A percentile compares a stretch with the other conserved stretches of the same genome.
Conservation (phyloP, 768 basidiomycete genomes). For the Suillus clintonianus region DNA sequence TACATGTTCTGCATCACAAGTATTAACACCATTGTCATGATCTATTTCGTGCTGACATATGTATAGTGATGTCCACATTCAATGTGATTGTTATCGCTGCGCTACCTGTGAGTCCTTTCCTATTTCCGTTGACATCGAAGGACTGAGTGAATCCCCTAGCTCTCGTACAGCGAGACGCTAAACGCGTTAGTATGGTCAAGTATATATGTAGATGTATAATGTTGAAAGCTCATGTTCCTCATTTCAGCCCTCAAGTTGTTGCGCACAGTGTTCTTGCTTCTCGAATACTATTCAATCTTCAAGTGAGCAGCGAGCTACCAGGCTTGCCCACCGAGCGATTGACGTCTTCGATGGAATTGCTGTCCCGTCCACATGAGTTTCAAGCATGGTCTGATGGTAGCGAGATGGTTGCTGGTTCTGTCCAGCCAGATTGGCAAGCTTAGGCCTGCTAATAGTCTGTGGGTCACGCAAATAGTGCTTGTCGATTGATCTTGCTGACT, state of each 20-base stretch:
- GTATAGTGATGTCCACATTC: not conserved
- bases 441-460: not conserved
- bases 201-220: not conserved
- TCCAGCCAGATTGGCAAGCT: not conserved
- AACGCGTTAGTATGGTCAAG: not conserved
- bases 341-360: not conserved
- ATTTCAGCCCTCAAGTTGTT: conserved; percentile 1
- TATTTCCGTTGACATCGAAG: not conserved
- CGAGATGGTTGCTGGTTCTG: no score
- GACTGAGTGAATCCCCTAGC: not conserved
- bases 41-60: not conserved
- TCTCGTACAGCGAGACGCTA: not conserved
- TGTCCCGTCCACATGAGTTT: not conserved
- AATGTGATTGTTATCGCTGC: not conserved
- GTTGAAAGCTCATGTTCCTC: not conserved
- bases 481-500: not conserved
- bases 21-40: not conserved
- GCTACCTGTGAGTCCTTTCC: not conserved
- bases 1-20: not conserved
- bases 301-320: not conserved
- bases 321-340: not conserved
- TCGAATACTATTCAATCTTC: conserved; percentile 6
- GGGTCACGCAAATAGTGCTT: not conserved
- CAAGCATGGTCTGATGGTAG: not conserved
- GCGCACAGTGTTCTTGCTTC: conserved; percentile 6